These are phyloP conservation scores for Eimeria falciformis DNA, from an alignment of 169 alveolate species.

Conservation along the genomic window DNA sequence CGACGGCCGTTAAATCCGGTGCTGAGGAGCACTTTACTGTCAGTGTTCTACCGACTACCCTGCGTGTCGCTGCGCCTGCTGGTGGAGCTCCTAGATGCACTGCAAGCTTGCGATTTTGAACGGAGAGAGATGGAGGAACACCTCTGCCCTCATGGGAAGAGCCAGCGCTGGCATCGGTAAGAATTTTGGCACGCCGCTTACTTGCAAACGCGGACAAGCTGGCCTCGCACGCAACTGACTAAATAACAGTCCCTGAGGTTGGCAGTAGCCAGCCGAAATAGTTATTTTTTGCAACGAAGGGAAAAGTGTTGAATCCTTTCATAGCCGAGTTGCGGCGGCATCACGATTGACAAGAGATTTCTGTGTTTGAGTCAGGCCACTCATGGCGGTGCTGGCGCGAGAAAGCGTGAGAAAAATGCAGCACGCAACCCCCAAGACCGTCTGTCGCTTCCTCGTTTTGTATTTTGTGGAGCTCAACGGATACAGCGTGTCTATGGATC, in stretches of 20 bases:
- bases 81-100: conserved; percentile 28
- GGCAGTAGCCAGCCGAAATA: too few relatives aligned
- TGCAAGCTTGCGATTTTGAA: conserved; percentile 23
- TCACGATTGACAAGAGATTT: too few relatives aligned
- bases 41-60: conserved; percentile 40
- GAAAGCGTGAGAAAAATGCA: conserved; percentile 28
- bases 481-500: not conserved
- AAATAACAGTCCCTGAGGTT: too few relatives aligned
- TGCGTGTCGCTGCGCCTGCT: conserved; percentile 42
- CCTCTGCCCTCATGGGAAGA: conserved; percentile 41
- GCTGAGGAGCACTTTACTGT: conserved; percentile 18
- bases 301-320: too few relatives aligned
- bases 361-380: conserved; percentile 29
- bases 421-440: conserved; percentile 24
- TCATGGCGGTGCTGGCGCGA: conserved; percentile 29
- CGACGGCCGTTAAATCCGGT: conserved; percentile 53
- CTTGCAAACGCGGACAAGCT: too few relatives aligned
- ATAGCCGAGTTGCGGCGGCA: too few relatives aligned
- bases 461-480: conserved; percentile 33
- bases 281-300: too few relatives aligned
- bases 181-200: too few relatives aligned
- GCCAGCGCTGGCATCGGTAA: conserved; percentile 50
- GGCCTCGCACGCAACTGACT: too few relatives aligned
- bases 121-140: conserved; percentile 18
- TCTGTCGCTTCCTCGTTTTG: not conserved